Evolutionary conservation across 1,284 basidiomycete species (phyloP), one percentile per base, ranked within the genome.

Genomic region (Fereydounia khargensis): DNA sequence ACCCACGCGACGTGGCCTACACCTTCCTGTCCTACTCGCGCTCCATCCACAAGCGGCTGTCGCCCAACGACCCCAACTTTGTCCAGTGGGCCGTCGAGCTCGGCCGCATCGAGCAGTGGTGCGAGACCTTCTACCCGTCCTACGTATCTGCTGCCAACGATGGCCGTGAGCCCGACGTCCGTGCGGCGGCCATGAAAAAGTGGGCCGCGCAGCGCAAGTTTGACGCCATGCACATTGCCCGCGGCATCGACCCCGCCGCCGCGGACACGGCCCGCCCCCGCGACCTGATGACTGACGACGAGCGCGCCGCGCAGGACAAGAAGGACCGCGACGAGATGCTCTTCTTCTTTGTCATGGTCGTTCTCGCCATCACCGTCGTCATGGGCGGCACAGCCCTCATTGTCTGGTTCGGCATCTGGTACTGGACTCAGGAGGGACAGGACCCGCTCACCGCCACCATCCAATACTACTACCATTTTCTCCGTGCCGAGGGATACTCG

Each of bases 1-100:
- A 97, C 78, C 89, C 90, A 0, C 83, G 90, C 25, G 91, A 97
- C 66, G 91, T 97, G 1, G 85, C 90, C 0, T 83, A 86, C 71
- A 86, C 92, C 58, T 97, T 97, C 83, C 83, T 85, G 18, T 82
- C 86, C 20, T 91, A 87, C 71, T 84, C 86, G 0, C 84, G 87
- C 24, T 81, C 80, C 59, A 96, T 98, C 56, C 91, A 96, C 77
- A 80, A 82, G 19, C 88, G 87, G 68, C 83, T 89, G 0, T 75
- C 81, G 20, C 84, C 88, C 9, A 80, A 85, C 40, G 94, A 98
- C 77, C 91, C 92, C 32, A 90, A 86, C 79, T 91, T 88, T 44
- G 30, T 55, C 4, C 53, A 55, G 7, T 75, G 73, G 73, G 44
- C 48, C 14, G 54, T 73, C 8, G 70, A 73, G 43, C 38, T 75